Evolutionary conservation across 2,329 filamentous ascomycete genomes (phyloP).

Genomic region (Penicillium sp.): DNA sequence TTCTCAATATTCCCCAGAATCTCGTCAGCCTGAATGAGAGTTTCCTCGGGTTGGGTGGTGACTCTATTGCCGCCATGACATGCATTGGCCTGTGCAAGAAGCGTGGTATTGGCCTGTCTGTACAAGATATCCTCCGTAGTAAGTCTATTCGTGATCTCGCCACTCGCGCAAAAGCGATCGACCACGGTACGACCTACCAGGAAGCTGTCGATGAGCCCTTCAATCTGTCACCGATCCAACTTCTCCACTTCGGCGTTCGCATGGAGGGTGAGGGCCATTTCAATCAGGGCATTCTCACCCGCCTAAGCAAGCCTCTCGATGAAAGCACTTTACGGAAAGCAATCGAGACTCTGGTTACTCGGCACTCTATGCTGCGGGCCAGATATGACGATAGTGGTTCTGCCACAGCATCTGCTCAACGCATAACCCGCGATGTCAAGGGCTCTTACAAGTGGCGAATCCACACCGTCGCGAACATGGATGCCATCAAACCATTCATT

Average conservation of each 20-base stretch:
- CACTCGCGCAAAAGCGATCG: slow-evolving; percentile 29
- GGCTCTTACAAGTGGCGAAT: slow-evolving; percentile 29
- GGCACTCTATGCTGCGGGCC: slow-evolving; percentile 41
- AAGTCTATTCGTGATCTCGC: slow-evolving; percentile 46
- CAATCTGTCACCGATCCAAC: slow-evolving; percentile 39
- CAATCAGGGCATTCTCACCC: slow-evolving; percentile 40
- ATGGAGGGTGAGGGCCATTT: slow-evolving; percentile 38
- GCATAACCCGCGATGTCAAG: slow-evolving; percentile 30
- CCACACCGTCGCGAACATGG: slow-evolving; percentile 20
- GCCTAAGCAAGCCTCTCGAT: slow-evolving; percentile 28
- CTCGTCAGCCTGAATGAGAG: slow-evolving; percentile 37
- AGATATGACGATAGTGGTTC: slow-evolving; percentile 27
- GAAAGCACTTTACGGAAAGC: slow-evolving; percentile 25
- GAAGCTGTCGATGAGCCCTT: slow-evolving; percentile 34
- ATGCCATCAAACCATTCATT: slow-evolving; percentile 26
- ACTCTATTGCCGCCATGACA: slow-evolving; percentile 54
- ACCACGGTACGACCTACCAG: slow-evolving; percentile 35
- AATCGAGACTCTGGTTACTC: slow-evolving; percentile 32
- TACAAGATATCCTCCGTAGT: slow-evolving; percentile 51
- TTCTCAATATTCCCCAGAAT: slow-evolving; percentile 38
- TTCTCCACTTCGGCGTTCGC: slow-evolving; percentile 38
- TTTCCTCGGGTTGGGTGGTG: slow-evolving; percentile 50
- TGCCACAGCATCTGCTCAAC: slow-evolving; percentile 25
- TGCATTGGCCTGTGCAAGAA: slow-evolving; percentile 50
- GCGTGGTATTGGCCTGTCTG: slow-evolving; percentile 45